These are phyloP conservation scores for Ogataea hybrid DNA, from an alignment of 1,139 yeast species.

Conservation along the genomic window DNA sequence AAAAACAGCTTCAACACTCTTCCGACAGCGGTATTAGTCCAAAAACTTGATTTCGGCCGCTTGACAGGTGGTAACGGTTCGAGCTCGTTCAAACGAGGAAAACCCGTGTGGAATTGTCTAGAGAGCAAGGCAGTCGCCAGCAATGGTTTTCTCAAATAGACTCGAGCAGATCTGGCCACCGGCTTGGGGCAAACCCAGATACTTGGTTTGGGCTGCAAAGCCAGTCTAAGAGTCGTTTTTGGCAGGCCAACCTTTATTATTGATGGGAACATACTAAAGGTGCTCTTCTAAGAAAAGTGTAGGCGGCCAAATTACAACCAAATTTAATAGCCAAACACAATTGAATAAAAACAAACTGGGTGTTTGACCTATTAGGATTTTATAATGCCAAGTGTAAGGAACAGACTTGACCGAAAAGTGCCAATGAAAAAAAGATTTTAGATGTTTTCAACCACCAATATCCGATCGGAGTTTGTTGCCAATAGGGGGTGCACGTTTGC, in stretches of 20 bases:
- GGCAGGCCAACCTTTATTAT: conserved; percentile 6
- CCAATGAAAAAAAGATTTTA: conserved; percentile 7
- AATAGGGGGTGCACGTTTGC: conserved; percentile 5
- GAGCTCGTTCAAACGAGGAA: neutral
- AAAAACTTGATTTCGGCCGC: conserved; percentile 21
- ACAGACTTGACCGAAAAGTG: conserved; percentile 17
- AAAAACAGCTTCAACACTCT: conserved; percentile 33
- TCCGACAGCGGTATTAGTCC: conserved; percentile 29
- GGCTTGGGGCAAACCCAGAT: neutral
- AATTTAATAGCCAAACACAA: conserved; percentile 3
- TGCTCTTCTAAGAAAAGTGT: neutral
- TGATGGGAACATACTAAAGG: conserved; percentile 4
- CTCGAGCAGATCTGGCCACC: neutral
- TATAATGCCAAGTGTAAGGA: conserved; percentile 10
- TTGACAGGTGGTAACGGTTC: conserved; percentile 3
- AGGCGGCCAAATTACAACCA: conserved; percentile 6
- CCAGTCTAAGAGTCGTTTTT: conserved; percentile 1
- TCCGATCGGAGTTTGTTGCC: conserved; percentile 11
- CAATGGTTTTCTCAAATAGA: neutral
- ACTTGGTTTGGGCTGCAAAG: conserved; percentile 1
- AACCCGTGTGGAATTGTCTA: conserved; percentile 1
- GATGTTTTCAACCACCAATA: conserved; percentile 1
- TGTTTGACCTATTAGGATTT: neutral
- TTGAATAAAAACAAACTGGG: conserved; percentile 3
- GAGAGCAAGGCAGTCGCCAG: neutral